Evolutionary conservation across 768 basidiomycete species (phyloP), one percentile per base, ranked within the genome.

Genomic region (Coprinopsis strossmayeri): DNA sequence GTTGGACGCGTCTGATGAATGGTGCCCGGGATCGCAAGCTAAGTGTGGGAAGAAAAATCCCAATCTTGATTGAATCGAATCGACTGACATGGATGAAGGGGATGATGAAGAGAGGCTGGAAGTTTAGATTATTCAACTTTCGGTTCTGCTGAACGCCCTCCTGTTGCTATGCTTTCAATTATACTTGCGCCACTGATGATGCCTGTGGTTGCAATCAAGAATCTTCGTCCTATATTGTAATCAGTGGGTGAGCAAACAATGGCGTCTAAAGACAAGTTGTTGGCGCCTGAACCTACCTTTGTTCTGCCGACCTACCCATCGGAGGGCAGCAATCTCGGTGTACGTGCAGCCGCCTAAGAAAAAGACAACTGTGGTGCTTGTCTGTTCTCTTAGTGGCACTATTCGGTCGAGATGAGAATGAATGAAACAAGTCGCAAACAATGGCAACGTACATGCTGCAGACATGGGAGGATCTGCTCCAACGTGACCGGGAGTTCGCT

Each of bases 291-390:
- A 61, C 66, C 23, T 59, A 81, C 91, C 94, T 74, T 76, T 78
- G 55, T 85, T 86, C 63, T 92, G 91, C 56, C 84, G 78, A 48
- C 82, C 77, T 59, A 95, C 85, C 91, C 92, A 96, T 62, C 96
- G 76, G 55, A 99, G 63, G 4, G 95, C 95, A 30, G 96, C 85
- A 51, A 98, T 92, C 69, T 98, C 96, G 7, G 95, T 95, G 58
- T 90, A 96, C 11, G 96, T 99, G 63, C 93, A 93, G 3, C 95
- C 96, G 23, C 96, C 96, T 26, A 98, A 68, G 78, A 98, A 97
- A 69, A 97, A 96, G 9, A 99, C 88, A 15, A 95, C 78, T 2
- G 92, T 95, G 3, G 86, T 95, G 5, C 82, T 87, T 2, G 77
- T 69, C 57, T 78, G 76, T 52, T 84, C 87, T 45, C 35, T 39